These are phyloP conservation scores for Penicillium italicum DNA, from an alignment of 2,329 filamentous ascomycete genomes.

Conservation along the genomic window DNA sequence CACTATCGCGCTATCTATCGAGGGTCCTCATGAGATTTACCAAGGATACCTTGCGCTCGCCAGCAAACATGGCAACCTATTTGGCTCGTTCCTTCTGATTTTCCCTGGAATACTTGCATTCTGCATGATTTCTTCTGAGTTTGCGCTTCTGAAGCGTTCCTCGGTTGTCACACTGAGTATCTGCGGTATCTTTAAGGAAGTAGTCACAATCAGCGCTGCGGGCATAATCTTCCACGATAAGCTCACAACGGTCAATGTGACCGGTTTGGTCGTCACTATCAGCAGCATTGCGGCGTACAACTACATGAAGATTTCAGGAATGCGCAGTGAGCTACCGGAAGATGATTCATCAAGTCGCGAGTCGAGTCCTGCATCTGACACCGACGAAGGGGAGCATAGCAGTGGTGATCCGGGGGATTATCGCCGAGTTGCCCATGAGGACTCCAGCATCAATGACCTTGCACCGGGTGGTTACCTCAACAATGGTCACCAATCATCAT, in stretches of 20 bases:
- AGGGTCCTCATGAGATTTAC: constrained; percentile 68
- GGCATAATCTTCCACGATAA: constrained; percentile 84
- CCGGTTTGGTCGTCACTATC: constrained; percentile 84
- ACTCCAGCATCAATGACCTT: constrained; percentile 21
- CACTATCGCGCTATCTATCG: constrained; percentile 76
- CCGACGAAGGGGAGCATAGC: constrained; percentile 25
- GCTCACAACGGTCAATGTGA: constrained; percentile 81
- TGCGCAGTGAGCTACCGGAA: constrained; percentile 69
- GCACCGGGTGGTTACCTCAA: constrained; percentile 14
- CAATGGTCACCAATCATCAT: constrained; percentile 28
- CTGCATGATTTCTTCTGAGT: constrained; percentile 94
- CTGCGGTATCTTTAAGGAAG: constrained; percentile 98
- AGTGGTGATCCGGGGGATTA: constrained; percentile 27
- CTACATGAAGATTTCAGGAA: constrained; percentile 86
- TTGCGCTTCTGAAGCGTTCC: constrained; percentile 88
- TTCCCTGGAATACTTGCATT: constrained; percentile 92
- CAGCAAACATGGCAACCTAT: constrained; percentile 62
- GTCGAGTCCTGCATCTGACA: constrained; percentile 28
- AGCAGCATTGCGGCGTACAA: constrained; percentile 86
- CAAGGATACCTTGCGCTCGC: constrained; percentile 63
- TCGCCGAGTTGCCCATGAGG: constrained; percentile 23
- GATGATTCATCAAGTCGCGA: constrained; percentile 32
- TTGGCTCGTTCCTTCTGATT: constrained; percentile 69
- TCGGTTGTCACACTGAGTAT: constrained; percentile 95
- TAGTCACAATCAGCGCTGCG: constrained; percentile 88